Evolutionary conservation across 2,329 filamentous ascomycete genomes (phyloP).

Genomic region (Domatiomyces globalis): DNA sequence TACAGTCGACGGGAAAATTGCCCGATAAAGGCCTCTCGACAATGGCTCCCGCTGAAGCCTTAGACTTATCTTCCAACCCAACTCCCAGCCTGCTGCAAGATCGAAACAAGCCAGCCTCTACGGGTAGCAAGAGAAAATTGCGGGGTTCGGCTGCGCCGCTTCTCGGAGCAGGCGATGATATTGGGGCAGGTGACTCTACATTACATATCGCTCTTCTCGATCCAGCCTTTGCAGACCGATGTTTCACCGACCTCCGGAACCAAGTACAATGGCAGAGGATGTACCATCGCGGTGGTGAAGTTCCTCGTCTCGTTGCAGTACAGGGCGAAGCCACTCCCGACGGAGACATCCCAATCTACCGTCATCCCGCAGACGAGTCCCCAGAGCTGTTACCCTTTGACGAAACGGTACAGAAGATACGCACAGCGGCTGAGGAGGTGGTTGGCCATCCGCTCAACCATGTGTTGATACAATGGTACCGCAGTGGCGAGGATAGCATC

Average conservation of each 20-base stretch:
- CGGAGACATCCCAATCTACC: conserved; percentile 71
- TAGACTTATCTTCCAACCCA: neutral
- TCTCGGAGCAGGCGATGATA: conserved; percentile 34
- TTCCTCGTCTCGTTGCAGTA: conserved; percentile 79
- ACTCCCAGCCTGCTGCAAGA: neutral
- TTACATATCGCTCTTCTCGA: conserved; percentile 59
- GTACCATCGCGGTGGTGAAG: conserved; percentile 81
- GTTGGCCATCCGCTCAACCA: conserved; percentile 79
- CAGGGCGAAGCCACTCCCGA: conserved; percentile 59
- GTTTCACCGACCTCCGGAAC: conserved; percentile 12
- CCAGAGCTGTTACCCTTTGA: conserved; percentile 66
- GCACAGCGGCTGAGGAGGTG: conserved; percentile 51
- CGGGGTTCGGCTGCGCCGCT: neutral
- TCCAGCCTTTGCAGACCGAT: conserved; percentile 44
- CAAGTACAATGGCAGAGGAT: conserved; percentile 85
- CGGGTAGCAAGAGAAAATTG: neutral
- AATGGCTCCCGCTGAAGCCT: neutral
- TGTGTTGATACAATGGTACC: conserved; percentile 82
- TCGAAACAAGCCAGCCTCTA: neutral
- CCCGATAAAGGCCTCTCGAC: neutral
- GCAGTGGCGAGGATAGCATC: conserved; percentile 78
- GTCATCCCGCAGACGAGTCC: conserved; percentile 81
- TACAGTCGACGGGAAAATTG: neutral
- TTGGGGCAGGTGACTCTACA: conserved; percentile 70
- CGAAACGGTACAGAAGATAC: conserved; percentile 54